These are phyloP conservation scores for Pilasporangium apinafurcum DNA, from an alignment of 352 stramenopile species.

Conservation along the genomic window DNA sequence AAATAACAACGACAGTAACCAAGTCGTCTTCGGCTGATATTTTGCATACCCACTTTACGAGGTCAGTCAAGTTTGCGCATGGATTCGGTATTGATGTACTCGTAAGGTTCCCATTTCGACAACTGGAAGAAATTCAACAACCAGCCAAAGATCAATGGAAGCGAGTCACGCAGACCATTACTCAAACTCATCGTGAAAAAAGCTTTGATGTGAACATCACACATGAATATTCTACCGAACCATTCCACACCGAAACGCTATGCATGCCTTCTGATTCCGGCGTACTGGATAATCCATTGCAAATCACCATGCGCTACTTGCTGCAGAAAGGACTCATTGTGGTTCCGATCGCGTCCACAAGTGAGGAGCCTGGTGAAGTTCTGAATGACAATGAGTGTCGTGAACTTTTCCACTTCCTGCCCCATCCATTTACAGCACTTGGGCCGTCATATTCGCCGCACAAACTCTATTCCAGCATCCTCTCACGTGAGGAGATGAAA, in stretches of 20 bases:
- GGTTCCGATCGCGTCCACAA: conserved; percentile 19
- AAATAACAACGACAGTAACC: neutral
- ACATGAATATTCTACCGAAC: conserved; percentile 28
- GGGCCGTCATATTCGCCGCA: conserved; percentile 31
- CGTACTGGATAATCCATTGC: conserved; percentile 26
- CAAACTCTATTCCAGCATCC: conserved; percentile 35
- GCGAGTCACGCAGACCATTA: conserved; percentile 18
- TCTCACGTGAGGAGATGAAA: conserved; percentile 28
- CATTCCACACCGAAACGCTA: conserved; percentile 22
- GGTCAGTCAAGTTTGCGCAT: conserved; percentile 30
- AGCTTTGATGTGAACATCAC: conserved; percentile 33
- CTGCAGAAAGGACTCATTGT: conserved; percentile 45
- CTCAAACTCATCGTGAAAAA: conserved; percentile 16
- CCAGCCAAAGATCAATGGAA: conserved; percentile 17
- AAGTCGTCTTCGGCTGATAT: conserved; percentile 6
- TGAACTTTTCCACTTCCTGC: conserved; percentile 32
- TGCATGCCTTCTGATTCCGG: conserved; percentile 11
- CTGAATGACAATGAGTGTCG: conserved; percentile 11
- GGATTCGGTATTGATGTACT: conserved; percentile 33
- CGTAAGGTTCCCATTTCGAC: conserved; percentile 21
- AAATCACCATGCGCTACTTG: conserved; percentile 39
- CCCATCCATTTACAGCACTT: conserved; percentile 35
- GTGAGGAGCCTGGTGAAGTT: conserved; percentile 1
- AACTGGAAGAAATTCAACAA: conserved; percentile 12
- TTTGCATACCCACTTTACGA: too few relatives aligned